These are phyloP conservation scores for Oldenlandia corymbosa DNA, from an alignment of 257 asterid species.

Conservation along the genomic window DNA sequence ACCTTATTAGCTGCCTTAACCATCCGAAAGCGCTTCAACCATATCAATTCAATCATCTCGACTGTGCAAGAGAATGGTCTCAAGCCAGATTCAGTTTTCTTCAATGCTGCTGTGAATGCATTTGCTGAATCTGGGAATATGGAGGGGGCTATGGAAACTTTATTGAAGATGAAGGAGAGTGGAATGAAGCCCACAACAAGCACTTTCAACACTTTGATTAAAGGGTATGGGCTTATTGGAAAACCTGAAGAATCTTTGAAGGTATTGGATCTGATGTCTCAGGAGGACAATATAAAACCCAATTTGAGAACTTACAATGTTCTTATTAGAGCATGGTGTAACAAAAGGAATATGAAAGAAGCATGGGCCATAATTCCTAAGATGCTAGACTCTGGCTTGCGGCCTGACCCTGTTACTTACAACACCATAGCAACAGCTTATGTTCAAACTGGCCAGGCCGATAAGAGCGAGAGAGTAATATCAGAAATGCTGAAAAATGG, in stretches of 20 bases:
- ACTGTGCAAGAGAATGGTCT: constrained; percentile 39
- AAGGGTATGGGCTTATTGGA: constrained; percentile 66
- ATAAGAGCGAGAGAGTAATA: constrained; percentile 45
- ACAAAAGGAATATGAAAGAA: constrained; percentile 35
- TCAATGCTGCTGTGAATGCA: constrained; percentile 63
- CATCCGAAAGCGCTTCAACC: constrained; percentile 45
- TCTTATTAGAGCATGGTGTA: constrained; percentile 66
- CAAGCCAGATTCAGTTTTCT: constrained; percentile 58
- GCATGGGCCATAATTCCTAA: constrained; percentile 47
- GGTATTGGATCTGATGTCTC: constrained; percentile 48
- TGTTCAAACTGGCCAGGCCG: constrained; percentile 40
- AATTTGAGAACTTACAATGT: constrained; percentile 56
- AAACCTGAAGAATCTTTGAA: constrained; percentile 57
- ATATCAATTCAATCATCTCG: constrained; percentile 43
- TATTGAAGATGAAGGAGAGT: constrained; percentile 48
- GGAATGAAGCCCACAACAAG: constrained; percentile 56
- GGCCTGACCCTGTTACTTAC: constrained; percentile 53
- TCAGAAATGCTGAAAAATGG: constrained; percentile 50
- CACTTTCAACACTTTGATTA: constrained; percentile 61
- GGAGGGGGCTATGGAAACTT: constrained; percentile 57
- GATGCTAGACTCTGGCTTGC: constrained; percentile 50
- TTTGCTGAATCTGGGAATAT: constrained; percentile 69
- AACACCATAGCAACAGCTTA: constrained; percentile 56
- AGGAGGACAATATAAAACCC: constrained; percentile 47
- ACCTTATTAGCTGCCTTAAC: constrained; percentile 63